Conservation (phyloP, 306 rosid genomes). For the Trifolium subterraneum region DNA sequence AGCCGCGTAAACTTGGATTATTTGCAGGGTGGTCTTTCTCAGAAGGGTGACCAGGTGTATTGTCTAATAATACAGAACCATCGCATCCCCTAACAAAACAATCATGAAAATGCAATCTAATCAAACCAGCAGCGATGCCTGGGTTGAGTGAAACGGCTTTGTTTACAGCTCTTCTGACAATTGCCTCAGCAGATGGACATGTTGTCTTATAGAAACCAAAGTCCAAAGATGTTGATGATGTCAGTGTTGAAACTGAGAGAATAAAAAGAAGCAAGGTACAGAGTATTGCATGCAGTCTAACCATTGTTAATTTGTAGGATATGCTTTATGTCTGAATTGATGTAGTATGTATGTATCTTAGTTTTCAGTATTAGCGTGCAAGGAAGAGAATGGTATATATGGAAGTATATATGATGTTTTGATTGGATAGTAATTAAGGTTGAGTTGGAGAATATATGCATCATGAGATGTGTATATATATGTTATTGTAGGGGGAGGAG, state of each 20-base stretch:
- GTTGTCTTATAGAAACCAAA: conserved; percentile 39
- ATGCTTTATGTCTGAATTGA: neutral
- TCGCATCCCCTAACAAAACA: conserved; percentile 57
- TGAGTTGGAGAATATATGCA: conserved; percentile 13
- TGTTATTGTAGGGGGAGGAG: neutral
- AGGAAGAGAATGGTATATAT: neutral
- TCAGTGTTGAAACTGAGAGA: conserved; percentile 36
- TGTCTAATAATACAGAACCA: conserved; percentile 45
- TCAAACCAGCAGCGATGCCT: conserved; percentile 50
- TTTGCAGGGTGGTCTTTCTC: conserved; percentile 54
- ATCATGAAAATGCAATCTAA: conserved; percentile 59
- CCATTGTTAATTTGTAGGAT: conserved; percentile 20
- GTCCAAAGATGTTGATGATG: conserved; percentile 43
- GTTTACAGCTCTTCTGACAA: conserved; percentile 47
- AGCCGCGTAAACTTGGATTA: conserved; percentile 55
- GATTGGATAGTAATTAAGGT: neutral
- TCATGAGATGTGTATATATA: neutral
- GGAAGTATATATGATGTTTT: neutral
- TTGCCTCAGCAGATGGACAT: conserved; percentile 53
- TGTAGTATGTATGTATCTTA: neutral
- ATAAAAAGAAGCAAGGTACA: conserved; percentile 38
- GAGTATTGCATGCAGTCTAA: conserved; percentile 5
- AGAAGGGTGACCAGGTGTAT: conserved; percentile 40
- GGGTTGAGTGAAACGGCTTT: conserved; percentile 50
- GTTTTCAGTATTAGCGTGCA: neutral